These are phyloP conservation scores for Talaromyces adpressus DNA, from an alignment of 495 filamentous ascomycete species.

Conservation along the genomic window DNA sequence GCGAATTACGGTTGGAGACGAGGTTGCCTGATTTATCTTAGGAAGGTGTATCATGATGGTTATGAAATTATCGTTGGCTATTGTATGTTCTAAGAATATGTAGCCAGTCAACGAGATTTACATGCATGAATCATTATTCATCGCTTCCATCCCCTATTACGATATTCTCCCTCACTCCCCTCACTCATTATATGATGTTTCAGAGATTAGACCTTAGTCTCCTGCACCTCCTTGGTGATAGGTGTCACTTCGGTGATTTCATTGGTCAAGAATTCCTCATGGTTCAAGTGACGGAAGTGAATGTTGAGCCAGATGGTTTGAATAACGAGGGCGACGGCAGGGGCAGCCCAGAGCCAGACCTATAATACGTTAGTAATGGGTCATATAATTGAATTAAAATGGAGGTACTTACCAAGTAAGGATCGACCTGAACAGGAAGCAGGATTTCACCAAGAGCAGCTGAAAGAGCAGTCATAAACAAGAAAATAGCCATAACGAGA, in stretches of 20 bases:
- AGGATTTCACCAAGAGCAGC: slow-evolving; percentile 47
- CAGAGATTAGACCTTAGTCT: slow-evolving; percentile 1
- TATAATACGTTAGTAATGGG: background rate
- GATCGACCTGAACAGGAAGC: slow-evolving; percentile 54
- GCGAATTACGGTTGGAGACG: background rate
- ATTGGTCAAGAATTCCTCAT: slow-evolving; percentile 33
- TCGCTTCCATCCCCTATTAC: background rate
- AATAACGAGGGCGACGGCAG: slow-evolving; percentile 38
- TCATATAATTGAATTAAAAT: background rate
- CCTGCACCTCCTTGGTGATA: background rate
- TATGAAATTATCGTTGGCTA: background rate
- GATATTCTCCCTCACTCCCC: background rate
- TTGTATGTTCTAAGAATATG: background rate
- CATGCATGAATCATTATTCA: slow-evolving; percentile 4
- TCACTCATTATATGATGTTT: background rate
- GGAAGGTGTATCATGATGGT: no score
- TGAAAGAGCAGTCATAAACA: slow-evolving; percentile 50
- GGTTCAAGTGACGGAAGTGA: slow-evolving; percentile 36
- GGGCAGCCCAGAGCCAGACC: slow-evolving; percentile 47
- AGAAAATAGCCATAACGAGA: slow-evolving; percentile 58
- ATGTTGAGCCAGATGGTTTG: slow-evolving; percentile 44
- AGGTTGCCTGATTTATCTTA: background rate
- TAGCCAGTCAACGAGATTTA: background rate
- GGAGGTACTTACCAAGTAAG: slow-evolving; percentile 31
- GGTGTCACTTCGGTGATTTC: background rate